A percentile compares a stretch with the other conserved stretches of the same genome.
These are phyloP conservation scores for Magnolia officinalis DNA, from an alignment of 164 flowering plant genomes.

Conservation along the genomic window DNA sequence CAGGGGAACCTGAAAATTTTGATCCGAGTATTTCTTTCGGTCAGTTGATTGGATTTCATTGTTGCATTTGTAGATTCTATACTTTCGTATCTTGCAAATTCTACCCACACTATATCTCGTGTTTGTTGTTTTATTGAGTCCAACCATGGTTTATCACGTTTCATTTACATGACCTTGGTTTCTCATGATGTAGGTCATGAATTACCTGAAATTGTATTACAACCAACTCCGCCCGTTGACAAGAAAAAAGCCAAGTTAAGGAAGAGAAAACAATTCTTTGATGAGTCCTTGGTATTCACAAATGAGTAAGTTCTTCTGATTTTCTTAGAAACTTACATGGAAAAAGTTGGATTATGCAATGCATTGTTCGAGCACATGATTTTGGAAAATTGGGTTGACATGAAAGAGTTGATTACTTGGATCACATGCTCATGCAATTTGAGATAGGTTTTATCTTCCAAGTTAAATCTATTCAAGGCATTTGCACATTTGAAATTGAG, in stretches of 20 bases:
- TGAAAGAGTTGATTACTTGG: neutral
- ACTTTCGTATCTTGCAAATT: neutral
- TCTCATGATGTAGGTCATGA: slow-evolving; percentile 25
- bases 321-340: neutral
- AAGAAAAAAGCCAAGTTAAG: slow-evolving; percentile 32
- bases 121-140: neutral
- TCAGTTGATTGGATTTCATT: slow-evolving; percentile 20
- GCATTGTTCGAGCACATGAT: neutral
- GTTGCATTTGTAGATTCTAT: neutral
- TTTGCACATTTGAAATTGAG: too few relatives aligned
- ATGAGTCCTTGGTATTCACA: slow-evolving; percentile 45
- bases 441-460: too few relatives aligned
- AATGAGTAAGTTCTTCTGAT: slow-evolving; percentile 47
- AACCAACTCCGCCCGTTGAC: slow-evolving; percentile 50
- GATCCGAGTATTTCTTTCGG: slow-evolving; percentile 34
- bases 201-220: slow-evolving; percentile 42
- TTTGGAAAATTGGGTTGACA: neutral
- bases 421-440: neutral
- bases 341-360: neutral
- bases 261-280: slow-evolving; percentile 54
- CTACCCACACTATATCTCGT: neutral
- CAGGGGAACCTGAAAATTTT: slow-evolving; percentile 21
- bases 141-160: neutral
- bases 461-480: too few relatives aligned
- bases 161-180: slow-evolving; percentile 4